Base-by-base conservation (phyloP, 1,139 yeast species). In the Pichia sp. region DNA sequence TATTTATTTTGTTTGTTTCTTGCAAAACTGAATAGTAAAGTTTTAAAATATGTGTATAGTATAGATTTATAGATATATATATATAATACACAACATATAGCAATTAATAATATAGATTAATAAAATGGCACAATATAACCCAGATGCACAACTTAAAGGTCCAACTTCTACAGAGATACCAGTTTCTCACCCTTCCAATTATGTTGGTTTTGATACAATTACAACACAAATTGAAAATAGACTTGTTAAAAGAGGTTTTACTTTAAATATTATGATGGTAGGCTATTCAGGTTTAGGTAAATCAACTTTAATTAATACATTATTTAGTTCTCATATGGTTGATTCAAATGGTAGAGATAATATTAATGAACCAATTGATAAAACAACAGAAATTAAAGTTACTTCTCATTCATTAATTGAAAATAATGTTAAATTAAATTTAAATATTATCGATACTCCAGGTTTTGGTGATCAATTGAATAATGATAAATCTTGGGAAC, bases 381-480 rank as follows among this genome's bases (percentile, higher is more conserved):
- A 86, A 59, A 92, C 98, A 39, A 81, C 96, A 6, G 97, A 90
- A 62, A 85, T 92, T 63, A 78, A 82, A 57, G 83, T 84, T 30
- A 75, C 82, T 35, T 68, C 80, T 30, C 95, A 87, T 59, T 67
- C 72, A 37, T 69, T 90, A 54, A 66, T 80, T 49, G 98, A 92
- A 67, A 90, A 87, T 63, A 86, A 85, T 55, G 98, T 92, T 49
- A 80, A 82, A 49, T 78, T 92, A 63, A 83, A 84, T 59, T 70
- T 92, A 53, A 90, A 87, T 57, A 81, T 90, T 48, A 86, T 92
- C 62, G 98, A 92, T 63, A 92, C 97, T 8, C 97, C 97, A 11
- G 98, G 98, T 8, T 92, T 87, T 70, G 97, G 96, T 35, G 98
- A 92, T 69, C 96, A 87, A 67, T 84, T 92, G 58, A 87, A 92